Evolutionary conservation across 2,329 filamentous ascomycete species (phyloP), one percentile per base, ranked within the genome.

Genomic region (Aspergillus nomiae): DNA sequence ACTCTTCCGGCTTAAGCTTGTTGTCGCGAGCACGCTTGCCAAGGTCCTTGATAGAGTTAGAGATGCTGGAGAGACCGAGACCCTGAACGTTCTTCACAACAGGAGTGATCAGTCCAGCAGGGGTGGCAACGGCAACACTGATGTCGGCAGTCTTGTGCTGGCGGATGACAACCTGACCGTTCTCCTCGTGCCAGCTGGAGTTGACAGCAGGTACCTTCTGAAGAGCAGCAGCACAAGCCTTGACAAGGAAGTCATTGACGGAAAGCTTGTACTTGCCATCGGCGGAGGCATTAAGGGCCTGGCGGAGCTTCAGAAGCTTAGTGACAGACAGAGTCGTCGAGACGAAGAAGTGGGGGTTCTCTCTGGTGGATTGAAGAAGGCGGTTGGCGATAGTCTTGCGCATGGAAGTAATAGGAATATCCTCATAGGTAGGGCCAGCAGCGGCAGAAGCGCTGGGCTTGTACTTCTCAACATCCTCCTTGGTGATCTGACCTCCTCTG

Each of bases 161-260:
- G 73, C 95, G 93, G 83, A 99, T 96, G 73, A 91, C 85, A 69
- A 85, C 80, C 75, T 89, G 84, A 65, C 92, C 93, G 73, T 90
- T 90, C 74, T 91, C 89, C 77, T 90, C 88, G 60, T 84, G 84
- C 94, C 95, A 99, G 79, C 92, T 94, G 57, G 94, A 94, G 87
- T 99, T 99, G 82, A 94, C 95, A 69, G 91, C 87, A 63, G 95
- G 95, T 56, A 98, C 94, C 87, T 97, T 97, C 83, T 90, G 90
- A 78, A 90, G 92, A 66, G 95, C 95, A 67, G 91, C 84, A 63
- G 88, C 92, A 63, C 94, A 92, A 71, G 94, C 95, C 88, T 99
- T 99, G 87, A 99, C 92, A 67, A 99, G 86, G 87, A 99, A 97
- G 83, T 99, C 95, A 83, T 99, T 99, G 82, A 99, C 92, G n/a